A percentile compares a stretch with the other conserved stretches of the same genome.
phyloP scores from a whole-genome alignment of 2,329 filamentous ascomycete species.

The Ceratocystis destructans region DNA sequence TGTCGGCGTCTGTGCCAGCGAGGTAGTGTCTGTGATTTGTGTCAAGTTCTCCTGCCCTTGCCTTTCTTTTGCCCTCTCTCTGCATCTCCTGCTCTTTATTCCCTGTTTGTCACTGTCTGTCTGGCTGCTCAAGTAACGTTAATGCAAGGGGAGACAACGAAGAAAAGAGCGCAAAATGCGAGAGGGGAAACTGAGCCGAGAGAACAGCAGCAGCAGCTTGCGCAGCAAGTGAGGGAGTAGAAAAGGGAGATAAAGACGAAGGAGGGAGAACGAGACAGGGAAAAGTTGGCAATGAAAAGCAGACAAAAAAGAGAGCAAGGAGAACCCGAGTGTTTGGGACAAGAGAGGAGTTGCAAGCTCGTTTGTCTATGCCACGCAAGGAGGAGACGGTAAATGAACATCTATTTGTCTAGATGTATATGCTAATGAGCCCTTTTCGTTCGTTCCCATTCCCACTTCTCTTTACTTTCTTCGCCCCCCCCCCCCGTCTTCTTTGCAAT shows the following conservation, averaged over 20 bases:
- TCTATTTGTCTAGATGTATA: not conserved
- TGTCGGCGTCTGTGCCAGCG: not conserved
- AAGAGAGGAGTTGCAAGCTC: not conserved
- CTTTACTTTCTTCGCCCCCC: not conserved
- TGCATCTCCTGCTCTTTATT: not conserved
- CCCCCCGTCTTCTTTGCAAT: not conserved
- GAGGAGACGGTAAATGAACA: not conserved
- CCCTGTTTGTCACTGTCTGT: not conserved
- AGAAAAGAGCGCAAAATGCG: not conserved
- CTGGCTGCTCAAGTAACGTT: not conserved
- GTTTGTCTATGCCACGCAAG: not conserved
- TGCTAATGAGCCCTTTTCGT: not conserved
- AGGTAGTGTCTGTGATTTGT: constrained; percentile 4
- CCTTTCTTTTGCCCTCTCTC: not conserved
- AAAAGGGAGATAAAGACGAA: not conserved
- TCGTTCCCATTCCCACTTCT: not conserved
- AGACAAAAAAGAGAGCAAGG: not conserved
- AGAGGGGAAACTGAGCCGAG: not conserved
- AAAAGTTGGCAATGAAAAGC: constrained; percentile 2
- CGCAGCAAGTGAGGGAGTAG: not conserved
- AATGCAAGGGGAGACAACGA: not conserved
- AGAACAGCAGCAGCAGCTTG: not conserved
- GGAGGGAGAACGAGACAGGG: not conserved
- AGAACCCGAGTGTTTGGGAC: not conserved
- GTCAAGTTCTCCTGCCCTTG: not conserved